Conservation (phyloP, 2,329 filamentous ascomycete genomes). For the Alternaria burnsii region DNA sequence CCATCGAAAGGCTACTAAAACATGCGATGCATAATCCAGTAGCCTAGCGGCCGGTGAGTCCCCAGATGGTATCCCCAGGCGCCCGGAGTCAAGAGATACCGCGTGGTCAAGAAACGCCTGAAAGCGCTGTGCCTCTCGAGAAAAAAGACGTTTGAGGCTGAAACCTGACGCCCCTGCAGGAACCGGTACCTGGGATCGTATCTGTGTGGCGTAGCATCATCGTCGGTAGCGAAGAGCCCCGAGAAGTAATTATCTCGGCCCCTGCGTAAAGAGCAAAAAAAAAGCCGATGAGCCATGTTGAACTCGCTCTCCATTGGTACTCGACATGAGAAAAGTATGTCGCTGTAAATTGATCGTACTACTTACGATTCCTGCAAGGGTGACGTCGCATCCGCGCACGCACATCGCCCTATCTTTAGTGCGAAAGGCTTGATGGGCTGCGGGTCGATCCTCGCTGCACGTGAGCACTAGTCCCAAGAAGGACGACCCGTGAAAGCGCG, state of each 20-base stretch:
- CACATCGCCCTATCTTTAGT: slow-evolving; percentile 4
- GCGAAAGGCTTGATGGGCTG: not conserved
- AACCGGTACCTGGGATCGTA: not conserved
- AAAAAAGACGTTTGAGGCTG: slow-evolving; percentile 17
- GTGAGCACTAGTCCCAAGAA: slow-evolving; percentile 22
- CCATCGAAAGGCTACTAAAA: not conserved
- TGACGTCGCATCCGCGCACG: not conserved
- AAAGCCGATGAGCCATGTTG: not conserved
- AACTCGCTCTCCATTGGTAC: not conserved
- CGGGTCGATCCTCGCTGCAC: slow-evolving; percentile 13
- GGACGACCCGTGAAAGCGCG: slow-evolving; percentile 33
- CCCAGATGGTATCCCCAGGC: not conserved
- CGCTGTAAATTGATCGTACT: not conserved
- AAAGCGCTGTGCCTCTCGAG: not conserved
- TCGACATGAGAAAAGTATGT: not conserved
- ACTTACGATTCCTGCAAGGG: not conserved
- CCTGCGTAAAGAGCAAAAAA: not conserved
- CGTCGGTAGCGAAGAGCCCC: not conserved
- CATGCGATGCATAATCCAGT: not conserved
- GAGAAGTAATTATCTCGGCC: not conserved
- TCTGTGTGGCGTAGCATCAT: not conserved
- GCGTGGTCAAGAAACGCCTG: not conserved
- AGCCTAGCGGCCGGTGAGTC: not conserved
- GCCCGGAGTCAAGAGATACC: not conserved
- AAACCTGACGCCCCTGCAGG: slow-evolving; percentile 10